Conservation (phyloP, 2,329 filamentous ascomycete genomes). For the Beauveria medogensis region DNA sequence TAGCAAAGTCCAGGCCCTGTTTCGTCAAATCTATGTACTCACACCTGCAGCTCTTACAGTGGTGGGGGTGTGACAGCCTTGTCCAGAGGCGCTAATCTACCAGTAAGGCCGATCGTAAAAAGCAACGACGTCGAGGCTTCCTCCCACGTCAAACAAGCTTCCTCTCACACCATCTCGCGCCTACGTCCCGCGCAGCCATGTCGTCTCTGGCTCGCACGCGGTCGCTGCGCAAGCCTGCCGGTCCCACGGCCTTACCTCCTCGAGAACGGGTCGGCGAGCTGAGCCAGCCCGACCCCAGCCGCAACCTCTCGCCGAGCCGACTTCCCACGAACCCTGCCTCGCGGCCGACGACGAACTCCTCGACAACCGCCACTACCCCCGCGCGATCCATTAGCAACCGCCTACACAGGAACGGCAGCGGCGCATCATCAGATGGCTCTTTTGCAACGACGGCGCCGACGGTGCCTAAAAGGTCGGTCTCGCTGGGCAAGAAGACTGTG, state of each 20-base stretch:
- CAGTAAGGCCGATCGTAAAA: neutral
- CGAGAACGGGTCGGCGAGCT: neutral
- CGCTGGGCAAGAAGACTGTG: slow-evolving; percentile 15
- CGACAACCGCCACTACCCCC: slow-evolving; percentile 24
- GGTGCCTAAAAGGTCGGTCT: slow-evolving; percentile 14
- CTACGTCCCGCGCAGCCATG: slow-evolving; percentile 22
- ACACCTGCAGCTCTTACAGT: neutral
- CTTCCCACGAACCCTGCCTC: slow-evolving; percentile 38
- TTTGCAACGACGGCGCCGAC: neutral
- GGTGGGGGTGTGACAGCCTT: neutral
- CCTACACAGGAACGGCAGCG: neutral
- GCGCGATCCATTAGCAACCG: slow-evolving; percentile 11
- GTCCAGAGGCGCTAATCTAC: slow-evolving; percentile 1
- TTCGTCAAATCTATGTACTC: neutral
- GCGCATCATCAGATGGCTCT: neutral
- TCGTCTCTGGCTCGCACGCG: slow-evolving; percentile 38
- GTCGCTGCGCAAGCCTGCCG: slow-evolving; percentile 38
- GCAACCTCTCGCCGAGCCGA: slow-evolving; percentile 40
- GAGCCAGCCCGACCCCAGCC: slow-evolving; percentile 16
- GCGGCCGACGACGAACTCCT: slow-evolving; percentile 18
- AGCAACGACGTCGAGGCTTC: neutral
- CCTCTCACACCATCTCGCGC: neutral
- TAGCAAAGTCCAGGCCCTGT: too few species aligned
- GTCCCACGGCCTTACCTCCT: slow-evolving; percentile 13
- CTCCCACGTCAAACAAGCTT: neutral